Evolutionary conservation across 2,329 filamentous ascomycete species (phyloP).

Genomic region (Seiridium unicorne): DNA sequence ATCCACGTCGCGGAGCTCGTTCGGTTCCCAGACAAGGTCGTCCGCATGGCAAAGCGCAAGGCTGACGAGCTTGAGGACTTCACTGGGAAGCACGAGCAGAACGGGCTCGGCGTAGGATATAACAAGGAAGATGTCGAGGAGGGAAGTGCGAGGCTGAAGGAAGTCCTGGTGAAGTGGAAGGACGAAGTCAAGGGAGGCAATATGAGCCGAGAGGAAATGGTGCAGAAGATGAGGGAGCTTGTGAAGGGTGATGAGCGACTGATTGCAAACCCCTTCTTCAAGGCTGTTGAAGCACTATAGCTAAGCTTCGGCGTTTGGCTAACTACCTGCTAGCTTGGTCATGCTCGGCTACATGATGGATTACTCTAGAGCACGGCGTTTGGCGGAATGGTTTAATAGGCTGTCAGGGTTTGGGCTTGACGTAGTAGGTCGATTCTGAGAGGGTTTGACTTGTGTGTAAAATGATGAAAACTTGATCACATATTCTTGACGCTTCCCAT

Average conservation of each 20-base stretch:
- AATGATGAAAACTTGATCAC: too few relatives aligned
- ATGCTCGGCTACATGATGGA: neutral
- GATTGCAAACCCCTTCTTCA: conserved; percentile 67
- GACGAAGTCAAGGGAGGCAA: conserved; percentile 60
- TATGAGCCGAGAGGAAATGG: conserved; percentile 73
- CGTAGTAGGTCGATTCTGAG: too few relatives aligned
- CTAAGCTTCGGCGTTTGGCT: neutral
- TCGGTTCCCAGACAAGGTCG: conserved; percentile 92
- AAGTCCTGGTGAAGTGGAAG: conserved; percentile 84
- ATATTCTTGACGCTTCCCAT: too few relatives aligned
- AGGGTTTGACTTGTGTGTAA: too few relatives aligned
- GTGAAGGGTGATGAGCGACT: conserved; percentile 70
- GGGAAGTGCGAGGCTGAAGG: conserved; percentile 82
- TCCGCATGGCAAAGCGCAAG: conserved; percentile 99
- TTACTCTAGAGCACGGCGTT: neutral
- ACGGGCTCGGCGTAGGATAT: conserved; percentile 53
- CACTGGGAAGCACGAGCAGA: conserved; percentile 69
- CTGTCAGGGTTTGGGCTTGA: too few relatives aligned
- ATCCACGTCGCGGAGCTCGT: conserved; percentile 98
- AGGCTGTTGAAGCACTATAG: conserved; percentile 57
- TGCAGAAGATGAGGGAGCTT: conserved; percentile 74
- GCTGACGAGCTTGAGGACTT: conserved; percentile 98
- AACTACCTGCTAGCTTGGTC: neutral
- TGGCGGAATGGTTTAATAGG: neutral
- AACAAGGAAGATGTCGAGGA: conserved; percentile 86